Conservation (phyloP, 148 eudicot genomes). For the Heliosperma pusillum region DNA sequence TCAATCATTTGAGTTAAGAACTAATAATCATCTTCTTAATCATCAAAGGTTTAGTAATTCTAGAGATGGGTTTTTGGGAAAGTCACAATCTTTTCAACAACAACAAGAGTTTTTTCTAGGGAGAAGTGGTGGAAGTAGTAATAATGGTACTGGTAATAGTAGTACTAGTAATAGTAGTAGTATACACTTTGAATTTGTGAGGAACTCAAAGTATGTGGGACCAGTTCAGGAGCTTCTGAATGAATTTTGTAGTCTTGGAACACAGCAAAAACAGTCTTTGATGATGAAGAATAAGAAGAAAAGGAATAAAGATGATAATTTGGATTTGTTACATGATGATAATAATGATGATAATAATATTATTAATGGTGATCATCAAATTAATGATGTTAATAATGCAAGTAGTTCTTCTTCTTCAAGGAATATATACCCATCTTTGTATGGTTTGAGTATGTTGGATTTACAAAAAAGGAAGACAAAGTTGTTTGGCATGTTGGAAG, state of each 20-base stretch:
- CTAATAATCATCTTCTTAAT: neutral
- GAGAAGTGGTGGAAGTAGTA: slow-evolving; percentile 18
- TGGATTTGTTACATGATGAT: slow-evolving; percentile 2
- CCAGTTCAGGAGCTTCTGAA: slow-evolving; percentile 75
- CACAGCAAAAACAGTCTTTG: slow-evolving; percentile 25
- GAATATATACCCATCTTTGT: slow-evolving; percentile 34
- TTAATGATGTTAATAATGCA: slow-evolving; percentile 21
- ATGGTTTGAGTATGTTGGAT: slow-evolving; percentile 58
- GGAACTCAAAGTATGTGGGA: slow-evolving; percentile 66
- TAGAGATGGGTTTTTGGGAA: slow-evolving; percentile 31
- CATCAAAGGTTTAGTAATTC: slow-evolving; percentile 12
- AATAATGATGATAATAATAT: neutral
- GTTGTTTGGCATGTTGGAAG: slow-evolving; percentile 79
- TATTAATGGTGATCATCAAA: too few species aligned
- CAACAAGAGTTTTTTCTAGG: slow-evolving; percentile 32
- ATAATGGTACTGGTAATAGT: slow-evolving; percentile 7
- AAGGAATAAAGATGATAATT: slow-evolving; percentile 21
- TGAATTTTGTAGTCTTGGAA: slow-evolving; percentile 76
- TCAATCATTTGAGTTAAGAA: slow-evolving; percentile 70
- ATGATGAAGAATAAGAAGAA: slow-evolving; percentile 29
- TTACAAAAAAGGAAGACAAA: slow-evolving; percentile 76
- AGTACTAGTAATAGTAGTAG: neutral
- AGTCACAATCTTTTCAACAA: slow-evolving; percentile 24
- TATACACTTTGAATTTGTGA: slow-evolving; percentile 37
- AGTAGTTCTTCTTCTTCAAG: slow-evolving; percentile 29